Base-by-base conservation (phyloP, 306 rosid genomes). In the Trifolium pratense region DNA sequence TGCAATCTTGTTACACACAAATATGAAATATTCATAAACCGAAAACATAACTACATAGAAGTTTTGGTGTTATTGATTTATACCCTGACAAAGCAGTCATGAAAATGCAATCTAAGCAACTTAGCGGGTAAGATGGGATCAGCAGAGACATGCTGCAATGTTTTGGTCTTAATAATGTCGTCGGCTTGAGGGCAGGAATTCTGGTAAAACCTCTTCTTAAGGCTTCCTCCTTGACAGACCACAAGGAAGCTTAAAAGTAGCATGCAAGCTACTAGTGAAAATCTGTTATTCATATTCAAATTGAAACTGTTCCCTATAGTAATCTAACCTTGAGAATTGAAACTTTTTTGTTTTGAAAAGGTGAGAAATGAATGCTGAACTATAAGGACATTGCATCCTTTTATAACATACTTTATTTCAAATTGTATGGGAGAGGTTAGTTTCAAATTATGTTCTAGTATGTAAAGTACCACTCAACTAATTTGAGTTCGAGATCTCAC, bases 1-100 rank as follows among this genome's bases (percentile, higher is more conserved):
- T n/a, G n/a, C n/a, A n/a, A n/a, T n/a, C n/a, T n/a, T n/a, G n/a
- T n/a, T n/a, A n/a, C n/a, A n/a, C n/a, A n/a, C n/a, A n/a, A n/a
- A n/a, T n/a, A n/a, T n/a, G n/a, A n/a, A n/a, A n/a, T n/a, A n/a
- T n/a, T n/a, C n/a, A n/a, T n/a, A n/a, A n/a, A n/a, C n/a, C n/a
- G n/a, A n/a, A n/a, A n/a, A 42, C 48, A 42, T 40, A 11, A 10
- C 14, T 40, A 11, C 56, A 32, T 29, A 59, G 59, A 23, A 53
- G 18, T 77, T 0, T n/a, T 51, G 9, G 39, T 51, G 31, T 45
- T 45, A 48, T 18, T 6, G 7, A 65, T 65, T 14, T 75, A 49
- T 49, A 86, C 91, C 86, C 83, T 85, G 69, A 87, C 89, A 73
- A 86, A 89, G 32, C 90, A 86, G 58, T 88, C 89, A 42, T 88